Evolutionary conservation across 2,329 filamentous ascomycete species (phyloP), one percentile per base, ranked within the genome.

Genomic region (Phyllosticta citrichinensis): DNA sequence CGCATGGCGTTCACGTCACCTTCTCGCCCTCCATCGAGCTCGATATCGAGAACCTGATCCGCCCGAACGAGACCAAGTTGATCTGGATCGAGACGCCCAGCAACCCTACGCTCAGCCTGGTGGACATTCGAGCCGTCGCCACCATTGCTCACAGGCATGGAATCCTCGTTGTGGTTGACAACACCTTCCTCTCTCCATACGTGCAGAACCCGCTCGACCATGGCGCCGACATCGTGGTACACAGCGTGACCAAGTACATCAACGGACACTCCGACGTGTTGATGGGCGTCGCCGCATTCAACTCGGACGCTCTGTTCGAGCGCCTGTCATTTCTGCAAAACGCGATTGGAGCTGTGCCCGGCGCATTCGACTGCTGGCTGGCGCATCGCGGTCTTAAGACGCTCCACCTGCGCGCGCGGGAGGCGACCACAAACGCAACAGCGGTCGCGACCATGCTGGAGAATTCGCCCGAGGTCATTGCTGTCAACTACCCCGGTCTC

Each of bases 161-260:
- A 64, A 90, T 97, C 69, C 81, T 90, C 72, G 94, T 99, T 52
- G 94, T 99, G n/a, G 94, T 99, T 52, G 94, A 99, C 80, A 99
- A 99, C 80, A 99, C 94, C 20, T 99, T 99, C 81, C 81, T 97
- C 71, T 93, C 88, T 64, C 94, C 94, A 33, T 99, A 97, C 74
- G 83, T 99, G 55, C 94, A 99, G 78, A 97, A 96, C 76, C 94
- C 94, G 3, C 85, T 99, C 61, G 87, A 95, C 71, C 90, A 93
- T 73, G 94, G 94, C 68, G 94, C 94, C 67, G 94, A 99, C 75
- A 92, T 97, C 65, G 93, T 97, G 66, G 88, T 97, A 52, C 93
- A 97, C 81, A 92, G 87, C 60, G 94, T 99, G 61, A 99, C 94
- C 53, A 99, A 99, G 79, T 99, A 97, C 79, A 97, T 99, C 79